These are phyloP conservation scores for Pugionium cornutum DNA, from an alignment of 345 rosid genomes.

Conservation along the genomic window DNA sequence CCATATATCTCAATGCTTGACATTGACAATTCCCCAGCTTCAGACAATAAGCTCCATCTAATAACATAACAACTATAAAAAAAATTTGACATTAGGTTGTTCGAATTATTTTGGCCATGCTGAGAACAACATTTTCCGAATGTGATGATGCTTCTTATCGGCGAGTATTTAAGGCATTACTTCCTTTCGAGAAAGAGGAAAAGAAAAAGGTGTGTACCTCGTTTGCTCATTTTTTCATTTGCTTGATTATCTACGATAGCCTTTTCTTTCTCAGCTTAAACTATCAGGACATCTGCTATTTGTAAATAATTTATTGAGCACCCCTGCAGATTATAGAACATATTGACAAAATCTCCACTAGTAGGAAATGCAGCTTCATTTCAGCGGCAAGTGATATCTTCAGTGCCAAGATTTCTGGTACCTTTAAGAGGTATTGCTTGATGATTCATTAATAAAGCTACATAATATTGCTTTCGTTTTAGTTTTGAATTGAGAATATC, in stretches of 20 bases:
- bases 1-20: slow-evolving; percentile 2
- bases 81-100: slow-evolving; percentile 53
- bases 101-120: slow-evolving; percentile 74
- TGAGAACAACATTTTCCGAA: slow-evolving; percentile 67
- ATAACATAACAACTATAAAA: not conserved
- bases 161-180: slow-evolving; percentile 83
- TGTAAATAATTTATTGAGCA: slow-evolving; percentile 5
- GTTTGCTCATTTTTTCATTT: slow-evolving; percentile 19
- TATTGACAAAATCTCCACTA: slow-evolving; percentile 68
- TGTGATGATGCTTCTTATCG: slow-evolving; percentile 84
- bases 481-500: not conserved
- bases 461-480: slow-evolving; percentile 2
- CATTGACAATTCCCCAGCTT: slow-evolving; percentile 11
- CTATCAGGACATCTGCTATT: slow-evolving; percentile 17
- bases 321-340: slow-evolving; percentile 62
- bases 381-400: slow-evolving; percentile 81
- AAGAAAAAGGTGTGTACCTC: slow-evolving; percentile 60
- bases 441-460: slow-evolving; percentile 24
- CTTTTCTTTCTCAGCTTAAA: slow-evolving; percentile 13
- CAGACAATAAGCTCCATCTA: slow-evolving; percentile 21
- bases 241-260: slow-evolving; percentile 5
- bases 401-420: slow-evolving; percentile 90
- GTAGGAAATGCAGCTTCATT: slow-evolving; percentile 77
- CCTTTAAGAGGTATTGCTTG: slow-evolving; percentile 79
- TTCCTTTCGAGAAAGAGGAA: slow-evolving; percentile 84